Percentiles rank a stretch among this genome's conserved stretches.
Conservation (phyloP, 352 stramenopile species). For the Elongisporangium prolatum region DNA sequence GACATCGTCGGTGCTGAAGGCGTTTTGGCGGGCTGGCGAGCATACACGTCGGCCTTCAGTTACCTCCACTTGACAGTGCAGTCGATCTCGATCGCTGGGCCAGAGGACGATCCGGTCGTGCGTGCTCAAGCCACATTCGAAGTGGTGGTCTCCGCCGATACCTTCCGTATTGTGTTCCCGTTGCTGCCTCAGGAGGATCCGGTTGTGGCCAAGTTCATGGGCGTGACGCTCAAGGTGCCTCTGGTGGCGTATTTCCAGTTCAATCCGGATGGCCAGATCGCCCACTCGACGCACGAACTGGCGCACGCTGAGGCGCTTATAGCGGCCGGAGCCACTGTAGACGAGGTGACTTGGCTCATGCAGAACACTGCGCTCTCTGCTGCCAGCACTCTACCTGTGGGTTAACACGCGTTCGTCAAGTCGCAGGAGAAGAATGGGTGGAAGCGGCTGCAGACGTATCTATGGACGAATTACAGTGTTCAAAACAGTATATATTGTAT, state of each 20-base stretch:
- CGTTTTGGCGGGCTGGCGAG: background rate
- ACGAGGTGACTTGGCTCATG: background rate
- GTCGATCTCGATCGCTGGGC: background rate
- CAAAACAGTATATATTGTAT: too few relatives aligned
- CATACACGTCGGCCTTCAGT: background rate
- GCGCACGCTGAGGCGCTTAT: background rate
- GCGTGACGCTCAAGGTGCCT: background rate
- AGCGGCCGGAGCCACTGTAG: background rate
- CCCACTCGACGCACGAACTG: background rate
- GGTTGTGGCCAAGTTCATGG: background rate
- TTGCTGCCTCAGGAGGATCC: background rate
- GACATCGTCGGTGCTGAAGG: background rate
- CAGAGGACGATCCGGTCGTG: background rate
- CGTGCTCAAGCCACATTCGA: background rate
- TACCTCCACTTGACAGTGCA: background rate
- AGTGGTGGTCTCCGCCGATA: background rate
- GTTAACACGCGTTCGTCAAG: background rate
- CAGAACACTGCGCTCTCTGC: background rate
- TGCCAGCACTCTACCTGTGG: too few relatives aligned
- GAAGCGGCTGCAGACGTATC: too few relatives aligned
- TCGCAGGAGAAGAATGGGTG: too few relatives aligned
- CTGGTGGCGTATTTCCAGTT: background rate
- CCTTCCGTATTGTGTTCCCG: background rate
- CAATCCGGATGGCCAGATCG: background rate
- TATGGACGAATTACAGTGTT: too few relatives aligned